Evolutionary conservation across 169 alveolate genomes (phyloP).

Genomic region (Plasmodium sp.): DNA sequence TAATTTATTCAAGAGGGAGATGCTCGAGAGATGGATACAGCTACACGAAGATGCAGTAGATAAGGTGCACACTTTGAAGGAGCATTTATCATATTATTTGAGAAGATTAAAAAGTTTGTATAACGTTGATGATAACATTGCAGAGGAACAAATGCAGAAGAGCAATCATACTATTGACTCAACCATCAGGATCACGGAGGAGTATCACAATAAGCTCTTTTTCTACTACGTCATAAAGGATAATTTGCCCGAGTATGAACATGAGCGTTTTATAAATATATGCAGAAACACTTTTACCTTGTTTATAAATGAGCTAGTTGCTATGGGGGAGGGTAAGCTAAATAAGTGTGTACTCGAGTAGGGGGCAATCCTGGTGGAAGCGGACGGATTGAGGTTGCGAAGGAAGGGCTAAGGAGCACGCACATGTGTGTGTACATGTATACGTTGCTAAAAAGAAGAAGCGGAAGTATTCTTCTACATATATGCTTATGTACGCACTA

Average conservation of each 20-base stretch:
- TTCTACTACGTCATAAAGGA: not conserved
- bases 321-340: not conserved
- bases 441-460: not conserved
- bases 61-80: not conserved
- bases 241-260: not conserved
- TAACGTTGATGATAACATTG: not conserved
- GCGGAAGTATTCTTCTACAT: not conserved
- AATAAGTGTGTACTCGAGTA: not conserved
- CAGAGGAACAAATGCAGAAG: not conserved
- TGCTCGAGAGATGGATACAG: not conserved
- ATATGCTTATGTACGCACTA: not conserved
- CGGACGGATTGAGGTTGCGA: not conserved
- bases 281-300: not conserved
- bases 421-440: not conserved
- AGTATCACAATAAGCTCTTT: slow-evolving; percentile 3
- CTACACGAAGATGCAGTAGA: not conserved
- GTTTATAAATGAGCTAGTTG: not conserved
- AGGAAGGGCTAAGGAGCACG: not conserved
- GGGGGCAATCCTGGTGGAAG: not conserved
- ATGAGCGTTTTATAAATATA: not conserved
- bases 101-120: not conserved
- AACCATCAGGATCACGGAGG: not conserved
- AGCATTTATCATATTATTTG: not conserved
- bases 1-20: not conserved
- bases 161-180: not conserved